phyloP scores from a whole-genome alignment of 1,284 basidiomycete species.

The Cystodermella granulosa region DNA sequence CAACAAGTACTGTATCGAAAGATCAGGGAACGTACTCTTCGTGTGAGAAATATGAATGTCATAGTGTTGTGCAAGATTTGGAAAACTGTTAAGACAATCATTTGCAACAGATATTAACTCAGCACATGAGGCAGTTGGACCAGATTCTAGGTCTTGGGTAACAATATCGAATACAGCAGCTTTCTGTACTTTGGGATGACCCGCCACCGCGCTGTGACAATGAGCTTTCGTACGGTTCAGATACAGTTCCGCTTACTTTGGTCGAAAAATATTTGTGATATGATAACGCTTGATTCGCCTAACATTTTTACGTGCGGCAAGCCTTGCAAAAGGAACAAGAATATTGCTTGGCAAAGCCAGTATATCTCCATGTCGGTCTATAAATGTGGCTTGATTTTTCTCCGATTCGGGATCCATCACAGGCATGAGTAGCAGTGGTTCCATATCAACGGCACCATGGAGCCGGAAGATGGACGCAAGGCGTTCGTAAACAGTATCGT shows the following conservation, averaged over 20 bases:
- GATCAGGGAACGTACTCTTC: conserved; percentile 46
- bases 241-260: conserved; percentile 46
- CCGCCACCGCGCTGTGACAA: conserved; percentile 50
- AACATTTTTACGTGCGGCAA: conserved; percentile 70
- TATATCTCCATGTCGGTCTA: conserved; percentile 80
- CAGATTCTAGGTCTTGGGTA: conserved; percentile 59
- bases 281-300: conserved; percentile 88
- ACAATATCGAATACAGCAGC: conserved; percentile 78
- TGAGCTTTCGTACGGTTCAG: neutral
- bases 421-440: conserved; percentile 80
- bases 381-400: conserved; percentile 61
- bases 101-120: conserved; percentile 66
- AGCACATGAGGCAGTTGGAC: conserved; percentile 60
- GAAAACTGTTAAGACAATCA: conserved; percentile 64
- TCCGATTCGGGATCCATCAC: conserved; percentile 58
- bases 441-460: conserved; percentile 85
- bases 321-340: conserved; percentile 77
- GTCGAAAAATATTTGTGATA: conserved; percentile 67
- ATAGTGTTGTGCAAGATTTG: conserved; percentile 58
- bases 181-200: conserved; percentile 66
- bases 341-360: conserved; percentile 76
- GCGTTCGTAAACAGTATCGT: conserved; percentile 73
- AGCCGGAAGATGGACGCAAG: conserved; percentile 75
- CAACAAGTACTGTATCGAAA: conserved; percentile 1
- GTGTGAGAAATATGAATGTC: conserved; percentile 74